Conservation (phyloP, 2,329 filamentous ascomycete genomes). For the Gaeumannomyces tritici region DNA sequence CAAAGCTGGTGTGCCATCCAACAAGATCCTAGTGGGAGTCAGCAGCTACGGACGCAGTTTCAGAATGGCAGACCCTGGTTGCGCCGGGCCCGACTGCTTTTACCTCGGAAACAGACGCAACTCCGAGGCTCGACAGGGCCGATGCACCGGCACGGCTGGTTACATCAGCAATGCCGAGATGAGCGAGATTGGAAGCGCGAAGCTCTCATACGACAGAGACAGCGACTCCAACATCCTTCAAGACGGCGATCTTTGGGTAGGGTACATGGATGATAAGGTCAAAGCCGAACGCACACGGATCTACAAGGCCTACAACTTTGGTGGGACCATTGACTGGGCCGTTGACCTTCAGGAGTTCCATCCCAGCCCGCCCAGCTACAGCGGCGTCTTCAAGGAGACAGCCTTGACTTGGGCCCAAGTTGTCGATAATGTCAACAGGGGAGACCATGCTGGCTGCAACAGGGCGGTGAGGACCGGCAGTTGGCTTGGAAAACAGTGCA, state of each 20-base stretch:
- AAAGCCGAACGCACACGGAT: conserved; percentile 12
- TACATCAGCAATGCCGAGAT: conserved; percentile 25
- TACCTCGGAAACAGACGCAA: neutral
- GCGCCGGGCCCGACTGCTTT: conserved; percentile 3
- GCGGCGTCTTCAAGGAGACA: neutral
- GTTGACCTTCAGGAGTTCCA: conserved; percentile 16
- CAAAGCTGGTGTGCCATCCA: conserved; percentile 18
- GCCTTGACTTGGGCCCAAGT: neutral
- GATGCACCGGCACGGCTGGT: conserved; percentile 20
- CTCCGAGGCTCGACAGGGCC: conserved; percentile 17
- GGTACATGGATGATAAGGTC: conserved; percentile 7
- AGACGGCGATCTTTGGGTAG: neutral
- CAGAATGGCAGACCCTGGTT: conserved; percentile 15
- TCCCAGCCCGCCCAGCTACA: neutral
- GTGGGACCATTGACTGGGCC: conserved; percentile 22
- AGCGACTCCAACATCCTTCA: conserved; percentile 6
- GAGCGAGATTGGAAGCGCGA: conserved; percentile 15
- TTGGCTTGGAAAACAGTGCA: neutral
- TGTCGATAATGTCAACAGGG: neutral
- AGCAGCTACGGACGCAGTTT: conserved; percentile 24
- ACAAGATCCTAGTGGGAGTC: conserved; percentile 21
- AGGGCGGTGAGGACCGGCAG: neutral
- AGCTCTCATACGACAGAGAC: neutral
- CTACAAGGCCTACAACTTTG: conserved; percentile 16
- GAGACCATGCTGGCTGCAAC: neutral